Base-by-base conservation (phyloP, 169 alveolate genomes). In the Plasmodium gallinaceum region DNA sequence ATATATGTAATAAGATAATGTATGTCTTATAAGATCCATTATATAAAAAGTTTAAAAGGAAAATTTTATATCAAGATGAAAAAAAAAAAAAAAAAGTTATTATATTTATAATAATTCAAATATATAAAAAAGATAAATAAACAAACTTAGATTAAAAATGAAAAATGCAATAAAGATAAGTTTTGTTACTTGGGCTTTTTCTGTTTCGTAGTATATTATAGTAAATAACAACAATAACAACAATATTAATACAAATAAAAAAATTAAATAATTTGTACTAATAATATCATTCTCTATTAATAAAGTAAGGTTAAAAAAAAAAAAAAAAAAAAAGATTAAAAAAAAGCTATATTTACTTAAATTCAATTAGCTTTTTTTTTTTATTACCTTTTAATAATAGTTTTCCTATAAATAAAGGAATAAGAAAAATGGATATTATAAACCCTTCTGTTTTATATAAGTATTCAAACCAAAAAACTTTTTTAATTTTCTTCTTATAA, bases 141-240 rank as follows among this genome's bases (percentile, higher is more conserved):
- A 32, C 6, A 32, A 32, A 32, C 10, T 57, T n/a, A n/a, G n/a
- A 32, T 2, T 32, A 32, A 32, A 32, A 32, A 32, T 32, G 39
- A 32, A 32, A 32, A 32, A 32, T 2, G 4, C 1, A 32, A 32
- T 32, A 32, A 32, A 32, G n/a, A n/a, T n/a, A n/a, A n/a, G n/a
- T n/a, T 32, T 32, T 32, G 57, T 39, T 65, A 78, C 89, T 20
- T 78, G 89, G 10, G 89, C 68, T 26, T 78, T 60, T 8, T 78
- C 46, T 26, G 65, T 78, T 57, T 78, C 89, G 43, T 45, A 43
- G 16, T 78, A 78, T 7, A 64, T 26, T 22, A 78, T 22, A 22
- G 62, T 43, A 70, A 78, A 78, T 10, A 78, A 18, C 7, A 78
- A 26, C 1, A 78, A 58, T 45, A 78, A 37, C 12, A 66, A 24